Base-by-base conservation (phyloP, 2,329 filamentous ascomycete genomes). In the Colletotrichum sublineola region DNA sequence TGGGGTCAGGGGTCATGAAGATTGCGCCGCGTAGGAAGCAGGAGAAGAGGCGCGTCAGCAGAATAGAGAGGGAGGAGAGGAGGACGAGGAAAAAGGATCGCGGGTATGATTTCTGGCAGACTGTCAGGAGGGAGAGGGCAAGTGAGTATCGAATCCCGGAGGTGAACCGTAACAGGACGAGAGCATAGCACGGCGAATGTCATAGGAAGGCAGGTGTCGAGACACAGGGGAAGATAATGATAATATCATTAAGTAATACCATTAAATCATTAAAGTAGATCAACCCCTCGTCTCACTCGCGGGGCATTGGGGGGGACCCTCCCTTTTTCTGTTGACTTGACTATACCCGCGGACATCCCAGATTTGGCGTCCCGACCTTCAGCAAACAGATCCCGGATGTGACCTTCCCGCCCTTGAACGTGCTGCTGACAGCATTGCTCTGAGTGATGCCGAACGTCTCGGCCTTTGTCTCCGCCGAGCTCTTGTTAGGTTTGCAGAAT, bases 61-160 rank as follows among this genome's bases (percentile, higher is more conserved):
- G 75, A 29, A 20, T n/a, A 18, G 67, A 71, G 29, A 56, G 52
- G 11, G 63, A 66, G 8, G 71, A 65, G 31, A 50, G 48, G 2
- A 71, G 60, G 31, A 56, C 63, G 67, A 73, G 75, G 71, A 33
- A 77, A 53, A 76, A 50, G 33, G 79, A 77, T 71, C 82, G 84
- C 63, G 77, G 77, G 48, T 84, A 82, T 56, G 82, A 84, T 58
- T 84, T 84, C 57, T 84, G 82, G 82, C 81, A 82, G 73, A 80
- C 79, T 52, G 80, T 84, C 53, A 75, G 82, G 52, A 56, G 80
- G 58, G 82, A 84, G 75, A 78, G 82, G 74, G 82, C 83, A 56
- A 78, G 77, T 24, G 82, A 80, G 11, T 84, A 84, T 70, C 74
- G 76, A 11, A 82, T 84, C 15, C 82, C 82, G 2, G 79, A 80